phyloP scores from a whole-genome alignment of 495 filamentous ascomycete species.

The Chaetomium fimeti region DNA sequence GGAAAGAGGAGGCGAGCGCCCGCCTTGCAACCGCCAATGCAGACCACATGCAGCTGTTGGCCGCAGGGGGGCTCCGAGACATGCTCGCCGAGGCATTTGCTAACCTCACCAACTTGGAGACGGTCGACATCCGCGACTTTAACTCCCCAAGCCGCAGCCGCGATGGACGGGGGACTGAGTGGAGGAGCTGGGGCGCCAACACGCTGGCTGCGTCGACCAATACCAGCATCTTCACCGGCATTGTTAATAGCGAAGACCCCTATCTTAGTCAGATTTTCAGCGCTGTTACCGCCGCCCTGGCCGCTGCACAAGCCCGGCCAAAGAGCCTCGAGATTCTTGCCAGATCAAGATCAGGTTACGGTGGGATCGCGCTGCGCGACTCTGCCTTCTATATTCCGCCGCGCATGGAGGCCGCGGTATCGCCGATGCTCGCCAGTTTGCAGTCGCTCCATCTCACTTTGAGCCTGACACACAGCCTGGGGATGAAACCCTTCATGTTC shows the following conservation, averaged over 20 bases:
- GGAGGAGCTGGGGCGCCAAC: constrained; percentile 40
- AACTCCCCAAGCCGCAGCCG: constrained; percentile 35
- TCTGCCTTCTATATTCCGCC: constrained; percentile 39
- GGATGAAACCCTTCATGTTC: constrained; percentile 14
- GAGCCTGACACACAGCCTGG: not conserved
- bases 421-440: constrained; percentile 36
- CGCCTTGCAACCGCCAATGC: constrained; percentile 9
- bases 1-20: not conserved
- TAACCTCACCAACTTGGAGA: constrained; percentile 48
- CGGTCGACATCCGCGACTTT: constrained; percentile 52
- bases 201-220: constrained; percentile 27
- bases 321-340: constrained; percentile 41
- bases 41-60: constrained; percentile 37
- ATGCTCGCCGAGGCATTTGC: constrained; percentile 52
- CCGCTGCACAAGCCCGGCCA: constrained; percentile 32
- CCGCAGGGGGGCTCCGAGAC: constrained; percentile 42
- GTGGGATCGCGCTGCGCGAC: constrained; percentile 25
- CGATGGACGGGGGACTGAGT: constrained; percentile 29
- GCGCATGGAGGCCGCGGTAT: constrained; percentile 29
- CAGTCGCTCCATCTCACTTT: constrained; percentile 43
- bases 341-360: constrained; percentile 11
- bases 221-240: no score
- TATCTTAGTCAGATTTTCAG: constrained; percentile 30
- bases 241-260: constrained; percentile 1
- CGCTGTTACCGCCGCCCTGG: constrained; percentile 39